Conservation (phyloP, 225 moss, liverwort and hornwort genomes). For the Pseudoscleropodium purum region DNA sequence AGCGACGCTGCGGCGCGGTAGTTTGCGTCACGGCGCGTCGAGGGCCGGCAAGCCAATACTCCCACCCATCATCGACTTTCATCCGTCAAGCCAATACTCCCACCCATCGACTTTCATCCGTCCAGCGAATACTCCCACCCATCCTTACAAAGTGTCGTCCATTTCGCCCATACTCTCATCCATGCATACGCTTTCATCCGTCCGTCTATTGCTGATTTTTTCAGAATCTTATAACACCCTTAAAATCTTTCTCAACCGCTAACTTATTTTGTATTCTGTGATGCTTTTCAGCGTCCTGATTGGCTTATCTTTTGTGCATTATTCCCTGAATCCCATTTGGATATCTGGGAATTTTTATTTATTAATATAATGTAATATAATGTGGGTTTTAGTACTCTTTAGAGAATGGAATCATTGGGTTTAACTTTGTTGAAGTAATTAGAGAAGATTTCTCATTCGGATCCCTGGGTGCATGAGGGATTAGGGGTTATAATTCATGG, state of each 20-base stretch:
- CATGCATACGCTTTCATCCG: neutral
- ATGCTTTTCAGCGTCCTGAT: neutral
- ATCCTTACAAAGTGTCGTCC: neutral
- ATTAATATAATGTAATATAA: neutral
- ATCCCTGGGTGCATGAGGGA: neutral
- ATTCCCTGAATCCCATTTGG: neutral
- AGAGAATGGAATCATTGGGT: neutral
- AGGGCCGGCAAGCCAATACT: neutral
- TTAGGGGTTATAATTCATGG: neutral
- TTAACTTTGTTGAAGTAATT: neutral
- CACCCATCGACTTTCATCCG: no score
- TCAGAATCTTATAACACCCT: neutral
- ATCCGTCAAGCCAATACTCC: neutral
- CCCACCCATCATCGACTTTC: neutral
- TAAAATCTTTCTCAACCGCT: neutral
- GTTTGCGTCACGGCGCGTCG: neutral
- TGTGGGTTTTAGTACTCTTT: neutral
- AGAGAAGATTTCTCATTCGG: neutral
- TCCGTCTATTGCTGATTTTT: neutral
- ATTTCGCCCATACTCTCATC: neutral
- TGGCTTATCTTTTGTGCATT: neutral
- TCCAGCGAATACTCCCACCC: no score
- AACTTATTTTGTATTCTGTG: neutral
- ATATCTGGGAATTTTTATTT: neutral
- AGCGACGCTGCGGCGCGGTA: neutral